phyloP scores from a whole-genome alignment of 768 basidiomycete species.

The Mrakia blollopis region DNA sequence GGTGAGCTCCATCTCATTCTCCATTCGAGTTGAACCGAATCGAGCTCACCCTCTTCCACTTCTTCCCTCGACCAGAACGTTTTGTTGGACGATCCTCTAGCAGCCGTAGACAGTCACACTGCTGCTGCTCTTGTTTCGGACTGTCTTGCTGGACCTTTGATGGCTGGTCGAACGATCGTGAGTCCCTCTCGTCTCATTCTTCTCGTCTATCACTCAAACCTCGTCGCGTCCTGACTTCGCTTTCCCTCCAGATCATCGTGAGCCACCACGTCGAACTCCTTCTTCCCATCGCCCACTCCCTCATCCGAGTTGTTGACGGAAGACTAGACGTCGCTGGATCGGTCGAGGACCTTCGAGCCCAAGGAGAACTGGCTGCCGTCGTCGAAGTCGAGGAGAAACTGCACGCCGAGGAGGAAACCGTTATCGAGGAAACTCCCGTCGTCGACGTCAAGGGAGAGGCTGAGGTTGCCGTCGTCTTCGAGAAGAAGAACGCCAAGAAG shows the following conservation, averaged over 20 bases:
- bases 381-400: constrained; percentile 48
- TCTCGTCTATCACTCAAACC: too few relatives aligned
- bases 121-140: constrained; percentile 33
- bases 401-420: constrained; percentile 33
- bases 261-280: constrained; percentile 82
- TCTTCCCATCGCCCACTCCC: constrained; percentile 64
- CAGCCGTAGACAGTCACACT: constrained; percentile 54
- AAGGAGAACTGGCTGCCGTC: constrained; percentile 63
- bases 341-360: constrained; percentile 58
- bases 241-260: constrained; percentile 49
- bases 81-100: constrained; percentile 71
- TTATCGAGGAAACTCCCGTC: constrained; percentile 2
- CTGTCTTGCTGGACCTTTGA: constrained; percentile 40
- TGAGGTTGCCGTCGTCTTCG: constrained; percentile 37
- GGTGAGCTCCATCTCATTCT: constrained; percentile 10
- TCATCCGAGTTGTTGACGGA: constrained; percentile 75
- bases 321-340: constrained; percentile 71
- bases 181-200: constrained; percentile 31
- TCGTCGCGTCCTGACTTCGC: not conserved
- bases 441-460: constrained; percentile 20
- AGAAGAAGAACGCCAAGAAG: constrained; percentile 33
- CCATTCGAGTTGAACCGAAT: not conserved
- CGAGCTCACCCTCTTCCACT: not conserved
- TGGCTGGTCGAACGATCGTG: constrained; percentile 45
- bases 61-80: constrained; percentile 45